Conservation (phyloP, 768 basidiomycete species). For the Tricholoma terreum region DNA sequence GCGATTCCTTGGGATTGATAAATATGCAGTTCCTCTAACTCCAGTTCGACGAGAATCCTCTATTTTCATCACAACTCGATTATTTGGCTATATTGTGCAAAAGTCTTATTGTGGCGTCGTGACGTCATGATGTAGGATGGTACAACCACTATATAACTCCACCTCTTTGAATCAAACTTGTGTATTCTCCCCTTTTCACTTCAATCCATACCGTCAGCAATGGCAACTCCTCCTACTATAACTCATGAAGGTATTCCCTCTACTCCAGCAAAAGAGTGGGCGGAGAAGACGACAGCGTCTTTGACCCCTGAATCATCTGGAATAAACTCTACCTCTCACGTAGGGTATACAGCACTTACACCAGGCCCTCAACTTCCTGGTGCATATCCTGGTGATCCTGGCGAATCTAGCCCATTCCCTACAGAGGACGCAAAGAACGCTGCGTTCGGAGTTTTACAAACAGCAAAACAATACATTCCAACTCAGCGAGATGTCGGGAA, state of each 20-base stretch:
- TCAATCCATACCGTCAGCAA: neutral
- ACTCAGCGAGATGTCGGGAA: constrained; percentile 19
- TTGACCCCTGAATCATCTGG: constrained; percentile 5
- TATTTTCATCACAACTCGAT: neutral
- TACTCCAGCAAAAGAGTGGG: constrained; percentile 16
- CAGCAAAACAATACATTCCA: constrained; percentile 20
- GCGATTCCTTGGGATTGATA: no score
- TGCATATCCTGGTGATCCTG: constrained; percentile 11
- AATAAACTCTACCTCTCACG: neutral
- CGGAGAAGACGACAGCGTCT: constrained; percentile 4
- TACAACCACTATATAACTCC: neutral
- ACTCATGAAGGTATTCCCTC: constrained; percentile 7
- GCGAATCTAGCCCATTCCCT: neutral
- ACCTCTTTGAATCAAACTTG: neutral
- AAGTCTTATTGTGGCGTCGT: neutral
- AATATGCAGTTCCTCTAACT: neutral
- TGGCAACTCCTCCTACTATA: constrained; percentile 9
- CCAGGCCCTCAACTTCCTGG: constrained; percentile 16
- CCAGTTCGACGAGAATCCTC: neutral
- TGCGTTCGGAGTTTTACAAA: constrained; percentile 8
- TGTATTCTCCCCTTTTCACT: neutral
- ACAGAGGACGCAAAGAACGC: constrained; percentile 1
- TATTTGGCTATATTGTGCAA: neutral
- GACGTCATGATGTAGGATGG: no score
- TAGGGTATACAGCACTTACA: constrained; percentile 4